A percentile compares a stretch with the other conserved stretches of the same genome.
Conservation (phyloP, 345 rosid genomes). For the Dipteronia sinensis region DNA sequence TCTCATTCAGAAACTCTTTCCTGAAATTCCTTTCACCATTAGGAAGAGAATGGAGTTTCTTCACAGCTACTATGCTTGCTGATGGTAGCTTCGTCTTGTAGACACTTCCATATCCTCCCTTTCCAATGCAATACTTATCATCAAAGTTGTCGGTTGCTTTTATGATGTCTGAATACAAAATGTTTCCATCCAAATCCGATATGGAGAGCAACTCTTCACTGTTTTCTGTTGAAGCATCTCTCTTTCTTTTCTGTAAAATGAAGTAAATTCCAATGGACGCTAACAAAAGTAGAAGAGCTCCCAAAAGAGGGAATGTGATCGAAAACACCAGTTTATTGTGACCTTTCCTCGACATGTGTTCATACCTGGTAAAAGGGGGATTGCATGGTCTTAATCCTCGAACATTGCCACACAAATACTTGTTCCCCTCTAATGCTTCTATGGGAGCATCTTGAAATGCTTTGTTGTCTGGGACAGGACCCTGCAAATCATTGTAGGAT, state of each 20-base stretch:
- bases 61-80: conserved; percentile 33
- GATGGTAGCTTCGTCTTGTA: conserved; percentile 31
- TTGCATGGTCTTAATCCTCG: conserved; percentile 22
- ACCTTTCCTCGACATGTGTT: background rate
- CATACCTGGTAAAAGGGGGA: too few species aligned
- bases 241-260: background rate
- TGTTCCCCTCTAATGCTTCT: conserved; percentile 21
- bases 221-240: background rate
- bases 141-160: conserved; percentile 24
- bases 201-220: conserved; percentile 15
- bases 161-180: conserved; percentile 30
- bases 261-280: background rate
- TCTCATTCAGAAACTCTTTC: conserved; percentile 34
- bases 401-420: conserved; percentile 31
- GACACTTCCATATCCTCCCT: conserved; percentile 40
- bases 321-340: background rate
- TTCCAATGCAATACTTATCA: conserved; percentile 28
- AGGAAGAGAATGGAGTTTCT: conserved; percentile 28
- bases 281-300: conserved; percentile 6
- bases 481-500: conserved; percentile 33
- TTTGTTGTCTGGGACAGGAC: conserved; percentile 35
- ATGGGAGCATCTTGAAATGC: conserved; percentile 29
- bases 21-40: conserved; percentile 7
- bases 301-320: conserved; percentile 15
- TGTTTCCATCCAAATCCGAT: conserved; percentile 24